Evolutionary conservation across 805 yeast genomes (phyloP).

Genomic region (Pichia occidentalis): DNA sequence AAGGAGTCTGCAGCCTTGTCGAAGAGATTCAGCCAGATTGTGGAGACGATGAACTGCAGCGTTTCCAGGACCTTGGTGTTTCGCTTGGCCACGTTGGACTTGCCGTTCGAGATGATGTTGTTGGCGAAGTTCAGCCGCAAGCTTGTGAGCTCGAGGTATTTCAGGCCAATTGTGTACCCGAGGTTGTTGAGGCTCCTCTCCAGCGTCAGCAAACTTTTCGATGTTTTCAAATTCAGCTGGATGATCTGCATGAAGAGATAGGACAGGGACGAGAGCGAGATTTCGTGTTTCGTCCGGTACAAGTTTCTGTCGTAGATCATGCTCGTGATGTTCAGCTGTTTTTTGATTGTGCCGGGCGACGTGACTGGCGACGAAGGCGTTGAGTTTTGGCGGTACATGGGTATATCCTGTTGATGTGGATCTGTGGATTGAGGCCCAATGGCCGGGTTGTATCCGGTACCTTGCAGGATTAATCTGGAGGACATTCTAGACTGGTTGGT

Average conservation of each 20-base stretch:
- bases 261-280: constrained; percentile 59
- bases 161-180: constrained; percentile 74
- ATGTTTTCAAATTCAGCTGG: constrained; percentile 52
- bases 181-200: constrained; percentile 55
- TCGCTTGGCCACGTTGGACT: constrained; percentile 59
- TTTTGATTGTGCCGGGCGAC: constrained; percentile 8
- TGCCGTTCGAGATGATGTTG: constrained; percentile 39
- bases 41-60: constrained; percentile 66
- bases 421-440: constrained; percentile 28
- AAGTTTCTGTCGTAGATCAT: constrained; percentile 65
- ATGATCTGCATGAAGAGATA: constrained; percentile 67
- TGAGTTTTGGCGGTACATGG: constrained; percentile 6
- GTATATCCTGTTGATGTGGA: constrained; percentile 11
- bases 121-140: constrained; percentile 53
- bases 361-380: constrained; percentile 15
- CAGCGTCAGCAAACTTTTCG: constrained; percentile 62
- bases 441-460: constrained; percentile 27
- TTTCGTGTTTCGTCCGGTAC: constrained; percentile 59
- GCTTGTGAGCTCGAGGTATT: constrained; percentile 61
- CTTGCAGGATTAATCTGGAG: constrained; percentile 18
- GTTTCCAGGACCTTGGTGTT: constrained; percentile 67
- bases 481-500: too few species aligned
- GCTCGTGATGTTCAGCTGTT: constrained; percentile 10
- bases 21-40: constrained; percentile 68
- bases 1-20: constrained; percentile 58